These are phyloP conservation scores for Plicaturopsis crispa DNA, from an alignment of 768 basidiomycete genomes.

Conservation along the genomic window DNA sequence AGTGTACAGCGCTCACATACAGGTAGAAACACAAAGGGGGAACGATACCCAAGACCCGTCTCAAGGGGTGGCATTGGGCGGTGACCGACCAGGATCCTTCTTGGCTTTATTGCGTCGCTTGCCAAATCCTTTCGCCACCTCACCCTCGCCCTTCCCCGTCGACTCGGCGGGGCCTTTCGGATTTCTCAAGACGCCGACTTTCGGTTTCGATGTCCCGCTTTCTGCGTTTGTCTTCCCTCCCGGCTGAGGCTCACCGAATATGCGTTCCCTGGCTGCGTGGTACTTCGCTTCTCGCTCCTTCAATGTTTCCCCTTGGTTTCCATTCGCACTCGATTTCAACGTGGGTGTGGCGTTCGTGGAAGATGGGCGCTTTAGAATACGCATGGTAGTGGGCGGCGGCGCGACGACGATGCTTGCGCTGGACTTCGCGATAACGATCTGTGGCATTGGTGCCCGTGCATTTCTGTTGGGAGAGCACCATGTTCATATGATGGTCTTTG, in stretches of 20 bases:
- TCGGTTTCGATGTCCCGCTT: not conserved
- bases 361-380: slow-evolving; percentile 64
- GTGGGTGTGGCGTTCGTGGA: slow-evolving; percentile 19
- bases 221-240: slow-evolving; percentile 2
- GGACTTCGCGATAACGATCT: slow-evolving; percentile 38
- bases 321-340: too few relatives aligned
- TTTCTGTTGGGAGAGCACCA: slow-evolving; percentile 31
- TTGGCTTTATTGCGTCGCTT: not conserved
- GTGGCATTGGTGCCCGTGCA: slow-evolving; percentile 60
- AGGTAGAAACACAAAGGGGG: too few relatives aligned
- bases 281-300: slow-evolving; percentile 69
- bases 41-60: too few relatives aligned
- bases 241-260: slow-evolving; percentile 39
- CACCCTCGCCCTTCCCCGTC: slow-evolving; percentile 4
- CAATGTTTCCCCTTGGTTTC: too few relatives aligned
- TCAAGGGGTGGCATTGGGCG: not conserved
- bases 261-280: slow-evolving; percentile 64
- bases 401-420: slow-evolving; percentile 28
- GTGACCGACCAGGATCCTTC: not conserved
- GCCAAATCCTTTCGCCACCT: slow-evolving; percentile 19
- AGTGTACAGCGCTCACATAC: too few relatives aligned
- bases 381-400: slow-evolving; percentile 48
- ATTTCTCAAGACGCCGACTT: slow-evolving; percentile 18
- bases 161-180: slow-evolving; percentile 21
- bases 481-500: slow-evolving; percentile 6